Evolutionary conservation across 129 eudicot genomes (phyloP).

Genomic region (Escallonia herrerae): DNA sequence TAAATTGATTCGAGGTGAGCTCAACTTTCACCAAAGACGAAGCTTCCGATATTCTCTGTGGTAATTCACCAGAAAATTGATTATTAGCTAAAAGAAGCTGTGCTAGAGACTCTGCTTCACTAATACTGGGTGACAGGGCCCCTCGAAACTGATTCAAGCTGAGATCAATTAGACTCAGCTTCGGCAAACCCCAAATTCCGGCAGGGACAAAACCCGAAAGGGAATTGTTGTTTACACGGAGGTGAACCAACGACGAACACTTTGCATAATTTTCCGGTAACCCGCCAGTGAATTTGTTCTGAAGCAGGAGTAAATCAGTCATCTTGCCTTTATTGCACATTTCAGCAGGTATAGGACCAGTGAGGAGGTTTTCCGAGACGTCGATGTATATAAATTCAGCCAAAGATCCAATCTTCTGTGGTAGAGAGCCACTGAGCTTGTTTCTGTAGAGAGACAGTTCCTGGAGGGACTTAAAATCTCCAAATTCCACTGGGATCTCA

Average conservation of each 20-base stretch:
- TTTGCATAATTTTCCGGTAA: conserved; percentile 28
- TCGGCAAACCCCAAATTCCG: conserved; percentile 52
- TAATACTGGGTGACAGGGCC: conserved; percentile 40
- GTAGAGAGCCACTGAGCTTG: conserved; percentile 56
- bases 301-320: conserved; percentile 22
- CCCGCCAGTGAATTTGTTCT: conserved; percentile 28
- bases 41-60: conserved; percentile 46
- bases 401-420: conserved; percentile 60
- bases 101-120: conserved; percentile 40
- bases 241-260: conserved; percentile 19
- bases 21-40: conserved; percentile 42
- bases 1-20: conserved; percentile 49
- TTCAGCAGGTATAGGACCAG: conserved; percentile 51
- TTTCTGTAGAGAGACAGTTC: conserved; percentile 55
- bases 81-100: conserved; percentile 52
- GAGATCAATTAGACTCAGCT: conserved; percentile 30
- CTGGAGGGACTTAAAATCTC: conserved; percentile 52
- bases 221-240: conserved; percentile 39
- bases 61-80: conserved; percentile 58
- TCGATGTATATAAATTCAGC: conserved; percentile 64
- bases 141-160: conserved; percentile 41
- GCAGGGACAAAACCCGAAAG: conserved; percentile 45
- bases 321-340: conserved; percentile 33
- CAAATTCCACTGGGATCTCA: conserved; percentile 58
- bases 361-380: conserved; percentile 60